Evolutionary conservation across 257 asterid genomes (phyloP), one percentile per base, ranked within the genome.

Genomic region (Solanum gandarillasii): DNA sequence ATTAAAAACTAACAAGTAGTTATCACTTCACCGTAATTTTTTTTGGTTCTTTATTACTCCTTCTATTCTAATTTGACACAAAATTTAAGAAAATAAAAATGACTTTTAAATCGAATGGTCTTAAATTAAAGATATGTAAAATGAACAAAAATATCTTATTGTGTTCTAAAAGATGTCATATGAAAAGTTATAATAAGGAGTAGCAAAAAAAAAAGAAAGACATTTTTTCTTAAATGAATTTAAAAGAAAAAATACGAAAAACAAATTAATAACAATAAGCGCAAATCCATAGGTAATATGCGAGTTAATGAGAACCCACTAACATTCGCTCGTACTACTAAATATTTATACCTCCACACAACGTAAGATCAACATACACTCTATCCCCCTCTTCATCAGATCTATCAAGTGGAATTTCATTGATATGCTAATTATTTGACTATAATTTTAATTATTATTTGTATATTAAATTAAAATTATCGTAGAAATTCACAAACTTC

Each of bases 401-500:
- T 12, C 0, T 3, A 12, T 12, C 10, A 12, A 27, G 21, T 27
- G 11, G 1, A 6, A 12, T 27, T 27, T 27, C 21, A 67, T 2
- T 13, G 12, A 13, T 70, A 4, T 29, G 18, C 21, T 68, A 29
- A 65, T 20, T 20, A 58, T 58, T 58, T 0, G 5, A 21, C 11
- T 1, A 0, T 58, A 21, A 21, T 1, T 7, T 20, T 12, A 58
- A 0, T 62, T 62, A 10, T 5, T 62, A 62, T n/a, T 62, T n/a
- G 0, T n/a, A 62, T 10, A n/a, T 62, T 62, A 62, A 62, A 11
- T 2, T n/a, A 0, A 65, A n/a, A 65, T 11, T 3, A 65, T 67
- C 0, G 13, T 3, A 5, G 1, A 25, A 11, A 29, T 29, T 29
- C 1, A 71, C 0, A 2, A 32, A 16, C 12, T 32, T 32, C 4